These are phyloP conservation scores for Smallanthus sonchifolius DNA, from an alignment of 129 eudicot species.

Conservation along the genomic window DNA sequence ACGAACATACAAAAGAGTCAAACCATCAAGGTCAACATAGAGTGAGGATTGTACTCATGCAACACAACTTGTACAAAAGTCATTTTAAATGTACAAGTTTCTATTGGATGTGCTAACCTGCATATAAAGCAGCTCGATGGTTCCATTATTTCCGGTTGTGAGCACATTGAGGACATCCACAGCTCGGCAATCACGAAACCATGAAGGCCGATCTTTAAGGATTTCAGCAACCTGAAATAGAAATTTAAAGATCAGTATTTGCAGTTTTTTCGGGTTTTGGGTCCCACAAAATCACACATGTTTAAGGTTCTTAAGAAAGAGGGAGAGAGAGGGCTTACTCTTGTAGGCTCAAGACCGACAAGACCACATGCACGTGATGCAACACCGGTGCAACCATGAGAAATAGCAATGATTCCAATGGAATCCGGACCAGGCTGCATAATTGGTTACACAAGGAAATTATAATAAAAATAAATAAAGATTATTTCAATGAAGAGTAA, in stretches of 20 bases:
- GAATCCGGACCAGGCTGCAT: slow-evolving; percentile 99
- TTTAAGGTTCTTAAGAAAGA: not conserved
- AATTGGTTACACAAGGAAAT: slow-evolving; percentile 7
- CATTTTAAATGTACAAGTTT: not conserved
- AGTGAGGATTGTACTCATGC: not conserved
- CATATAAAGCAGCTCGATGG: slow-evolving; percentile 85
- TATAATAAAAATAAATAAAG: not conserved
- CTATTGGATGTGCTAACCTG: slow-evolving; percentile 45
- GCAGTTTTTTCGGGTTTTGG: not conserved
- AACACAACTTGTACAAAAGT: not conserved
- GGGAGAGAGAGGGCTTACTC: slow-evolving; percentile 41
- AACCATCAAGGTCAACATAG: slow-evolving; percentile 18
- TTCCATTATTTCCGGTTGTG: slow-evolving; percentile 86
- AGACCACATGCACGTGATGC: slow-evolving; percentile 99
- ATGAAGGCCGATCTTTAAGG: slow-evolving; percentile 87
- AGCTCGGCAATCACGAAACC: slow-evolving; percentile 94
- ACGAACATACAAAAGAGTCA: not conserved
- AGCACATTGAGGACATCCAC: slow-evolving; percentile 74
- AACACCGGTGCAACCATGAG: slow-evolving; percentile 95
- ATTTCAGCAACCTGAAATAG: slow-evolving; percentile 72
- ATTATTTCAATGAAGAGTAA: not conserved
- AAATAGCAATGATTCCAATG: slow-evolving; percentile 98
- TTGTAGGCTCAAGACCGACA: slow-evolving; percentile 86
- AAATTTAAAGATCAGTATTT: not conserved
- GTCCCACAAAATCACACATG: slow-evolving; percentile 7